Conservation (phyloP, 176 grass and related monocot genomes). For the Lolium rigidum region DNA sequence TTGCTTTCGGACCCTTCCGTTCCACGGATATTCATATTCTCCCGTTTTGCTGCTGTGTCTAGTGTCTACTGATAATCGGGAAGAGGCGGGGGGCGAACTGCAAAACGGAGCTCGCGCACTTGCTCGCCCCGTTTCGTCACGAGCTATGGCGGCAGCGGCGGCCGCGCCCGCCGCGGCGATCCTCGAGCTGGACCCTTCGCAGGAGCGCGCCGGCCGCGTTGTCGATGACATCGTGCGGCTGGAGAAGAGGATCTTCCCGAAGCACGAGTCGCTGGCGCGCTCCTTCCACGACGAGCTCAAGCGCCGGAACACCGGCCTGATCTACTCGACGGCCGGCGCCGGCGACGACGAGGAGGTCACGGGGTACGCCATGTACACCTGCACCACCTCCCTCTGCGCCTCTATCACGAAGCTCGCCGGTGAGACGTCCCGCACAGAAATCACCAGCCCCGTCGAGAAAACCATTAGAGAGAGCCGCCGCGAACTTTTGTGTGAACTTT, state of each 20-base stretch:
- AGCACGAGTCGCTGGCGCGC: conserved; percentile 90
- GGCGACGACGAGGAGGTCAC: conserved; percentile 37
- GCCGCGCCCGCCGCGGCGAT: conserved; percentile 30
- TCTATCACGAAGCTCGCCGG: conserved; percentile 94
- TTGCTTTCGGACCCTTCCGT: background rate
- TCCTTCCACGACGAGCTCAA: conserved; percentile 71
- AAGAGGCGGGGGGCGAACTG: background rate
- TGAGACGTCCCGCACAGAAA: conserved; percentile 19
- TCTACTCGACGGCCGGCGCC: conserved; percentile 54
- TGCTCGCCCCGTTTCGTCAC: background rate
- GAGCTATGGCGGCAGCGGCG: conserved; percentile 30
- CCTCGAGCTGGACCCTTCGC: conserved; percentile 61
- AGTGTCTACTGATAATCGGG: no score
- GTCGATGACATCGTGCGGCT: conserved; percentile 71
- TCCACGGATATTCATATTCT: no score
- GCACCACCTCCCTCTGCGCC: conserved; percentile 72
- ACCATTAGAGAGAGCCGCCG: background rate
- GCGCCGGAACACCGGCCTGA: conserved; percentile 72
- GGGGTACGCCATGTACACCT: conserved; percentile 89
- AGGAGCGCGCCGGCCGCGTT: conserved; percentile 42
- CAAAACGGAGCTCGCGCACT: conserved; percentile 30
- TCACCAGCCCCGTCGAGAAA: background rate
- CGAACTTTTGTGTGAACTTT: conserved; percentile 1
- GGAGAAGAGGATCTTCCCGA: conserved; percentile 86
- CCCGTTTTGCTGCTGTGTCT: no score